A percentile compares a stretch with the other conserved stretches of the same genome.
phyloP scores from a whole-genome alignment of 2,329 filamentous ascomycete genomes.

The Polychaeton citri region DNA sequence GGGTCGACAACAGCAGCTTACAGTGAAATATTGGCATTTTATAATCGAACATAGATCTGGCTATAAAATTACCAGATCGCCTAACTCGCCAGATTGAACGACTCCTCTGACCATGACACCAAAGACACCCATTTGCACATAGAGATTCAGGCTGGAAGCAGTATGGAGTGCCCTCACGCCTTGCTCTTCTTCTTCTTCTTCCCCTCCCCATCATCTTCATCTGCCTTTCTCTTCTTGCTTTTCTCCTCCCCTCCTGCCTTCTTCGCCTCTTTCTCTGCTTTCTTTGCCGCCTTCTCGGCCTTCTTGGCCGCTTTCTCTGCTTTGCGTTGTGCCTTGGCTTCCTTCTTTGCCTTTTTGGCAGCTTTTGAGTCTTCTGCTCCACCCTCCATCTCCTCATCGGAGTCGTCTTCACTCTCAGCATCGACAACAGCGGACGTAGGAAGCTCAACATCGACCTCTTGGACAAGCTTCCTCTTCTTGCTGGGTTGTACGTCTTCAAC shows the following conservation, averaged over 20 bases:
- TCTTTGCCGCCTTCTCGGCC: conserved; percentile 12
- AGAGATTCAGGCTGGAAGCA: neutral
- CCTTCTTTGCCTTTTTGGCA: conserved; percentile 24
- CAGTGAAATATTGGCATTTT: too few relatives aligned
- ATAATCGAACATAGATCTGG: too few relatives aligned
- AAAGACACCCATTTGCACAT: neutral
- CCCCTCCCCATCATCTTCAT: conserved; percentile 37
- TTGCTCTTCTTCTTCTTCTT: conserved; percentile 44
- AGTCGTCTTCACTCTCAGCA: conserved; percentile 28
- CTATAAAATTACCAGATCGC: too few relatives aligned
- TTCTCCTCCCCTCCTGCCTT: conserved; percentile 10
- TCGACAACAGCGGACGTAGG: conserved; percentile 25
- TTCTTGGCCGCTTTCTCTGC: conserved; percentile 12
- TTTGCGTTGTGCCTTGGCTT: conserved; percentile 7
- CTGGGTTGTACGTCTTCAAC: conserved; percentile 31
- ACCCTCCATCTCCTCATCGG: conserved; percentile 11
- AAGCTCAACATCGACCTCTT: conserved; percentile 30
- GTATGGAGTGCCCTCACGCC: neutral
- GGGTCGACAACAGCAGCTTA: too few relatives aligned
- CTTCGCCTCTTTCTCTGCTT: conserved; percentile 23
- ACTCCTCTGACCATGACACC: too few relatives aligned
- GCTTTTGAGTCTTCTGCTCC: conserved; percentile 14
- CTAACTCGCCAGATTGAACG: too few relatives aligned
- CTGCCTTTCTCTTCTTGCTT: conserved; percentile 26
- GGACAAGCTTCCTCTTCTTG: conserved; percentile 30